Conservation (phyloP, 1,284 basidiomycete species). For the Apiotrichum domesticum region DNA sequence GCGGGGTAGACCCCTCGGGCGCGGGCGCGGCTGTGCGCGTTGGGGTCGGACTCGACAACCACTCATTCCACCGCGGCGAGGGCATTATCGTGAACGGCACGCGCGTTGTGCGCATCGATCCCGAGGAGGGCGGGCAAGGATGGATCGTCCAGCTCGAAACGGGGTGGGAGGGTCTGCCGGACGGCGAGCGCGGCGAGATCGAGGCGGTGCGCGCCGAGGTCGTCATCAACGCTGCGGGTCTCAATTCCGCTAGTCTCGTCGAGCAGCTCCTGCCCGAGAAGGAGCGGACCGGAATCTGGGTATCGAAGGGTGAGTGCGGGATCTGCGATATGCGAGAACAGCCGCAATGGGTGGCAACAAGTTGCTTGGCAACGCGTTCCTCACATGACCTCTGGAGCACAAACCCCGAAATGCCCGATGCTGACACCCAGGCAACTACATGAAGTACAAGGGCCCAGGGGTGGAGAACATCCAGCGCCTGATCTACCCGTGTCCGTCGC, state of each 20-base stretch:
- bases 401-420: too few species aligned
- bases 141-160: conserved; percentile 63
- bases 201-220: conserved; percentile 77
- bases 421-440: conserved; percentile 61
- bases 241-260: conserved; percentile 65
- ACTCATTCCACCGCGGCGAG: conserved; percentile 28
- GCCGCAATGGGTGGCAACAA: too few species aligned
- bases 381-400: too few species aligned
- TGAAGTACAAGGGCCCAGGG: conserved; percentile 75
- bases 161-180: conserved; percentile 53
- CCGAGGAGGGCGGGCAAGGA: conserved; percentile 39
- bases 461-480: conserved; percentile 60
- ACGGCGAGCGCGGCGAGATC: conserved; percentile 38
- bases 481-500: conserved; percentile 82
- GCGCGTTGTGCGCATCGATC: conserved; percentile 80
- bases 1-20: neutral
- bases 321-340: neutral
- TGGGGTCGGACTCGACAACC: conserved; percentile 37
- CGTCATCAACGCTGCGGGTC: conserved; percentile 81
- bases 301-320: conserved; percentile 53
- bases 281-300: conserved; percentile 62
- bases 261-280: conserved; percentile 61
- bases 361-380: too few species aligned
- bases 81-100: conserved; percentile 78
- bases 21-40: conserved; percentile 8